Percentiles rank a stretch among this genome's conserved stretches.
Conservation (phyloP, 345 rosid species). For the Gossypium arboreum region DNA sequence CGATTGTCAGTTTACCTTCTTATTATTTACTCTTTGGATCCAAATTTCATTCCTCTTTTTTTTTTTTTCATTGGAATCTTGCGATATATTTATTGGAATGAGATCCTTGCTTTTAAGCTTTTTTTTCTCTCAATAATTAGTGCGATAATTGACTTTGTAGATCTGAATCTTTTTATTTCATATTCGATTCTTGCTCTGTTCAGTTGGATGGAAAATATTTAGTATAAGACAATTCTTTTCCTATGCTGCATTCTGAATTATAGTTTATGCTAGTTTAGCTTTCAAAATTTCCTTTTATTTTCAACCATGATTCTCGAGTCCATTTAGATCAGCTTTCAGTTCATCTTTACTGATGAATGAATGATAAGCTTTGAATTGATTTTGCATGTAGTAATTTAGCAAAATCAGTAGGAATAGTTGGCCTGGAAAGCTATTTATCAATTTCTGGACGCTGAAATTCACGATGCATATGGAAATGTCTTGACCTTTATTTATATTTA, state of each 20-base stretch:
- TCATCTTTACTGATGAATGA: background rate
- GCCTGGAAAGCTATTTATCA: background rate
- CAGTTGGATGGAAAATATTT: conserved; percentile 2
- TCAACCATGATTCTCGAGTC: background rate
- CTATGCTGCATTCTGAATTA: background rate
- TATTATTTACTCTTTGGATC: conserved; percentile 9
- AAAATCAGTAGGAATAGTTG: background rate
- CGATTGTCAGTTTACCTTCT: conserved; percentile 56
- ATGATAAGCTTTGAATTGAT: background rate
- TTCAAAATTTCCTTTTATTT: background rate
- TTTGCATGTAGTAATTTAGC: background rate
- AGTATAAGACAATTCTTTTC: background rate
- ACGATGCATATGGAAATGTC: background rate
- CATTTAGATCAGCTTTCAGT: background rate
- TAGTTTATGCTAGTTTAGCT: background rate
- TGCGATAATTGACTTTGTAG: conserved; percentile 6
- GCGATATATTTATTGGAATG: background rate
- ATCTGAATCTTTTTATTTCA: conserved; percentile 2
- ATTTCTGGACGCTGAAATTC: background rate
- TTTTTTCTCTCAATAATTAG: background rate
- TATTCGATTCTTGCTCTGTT: background rate
- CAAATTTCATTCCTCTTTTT: background rate
- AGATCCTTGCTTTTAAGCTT: conserved; percentile 4
- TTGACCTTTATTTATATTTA: background rate
- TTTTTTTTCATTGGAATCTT: background rate